Conservation (phyloP, 164 flowering plant species). For the Tinospora cordifolia region DNA sequence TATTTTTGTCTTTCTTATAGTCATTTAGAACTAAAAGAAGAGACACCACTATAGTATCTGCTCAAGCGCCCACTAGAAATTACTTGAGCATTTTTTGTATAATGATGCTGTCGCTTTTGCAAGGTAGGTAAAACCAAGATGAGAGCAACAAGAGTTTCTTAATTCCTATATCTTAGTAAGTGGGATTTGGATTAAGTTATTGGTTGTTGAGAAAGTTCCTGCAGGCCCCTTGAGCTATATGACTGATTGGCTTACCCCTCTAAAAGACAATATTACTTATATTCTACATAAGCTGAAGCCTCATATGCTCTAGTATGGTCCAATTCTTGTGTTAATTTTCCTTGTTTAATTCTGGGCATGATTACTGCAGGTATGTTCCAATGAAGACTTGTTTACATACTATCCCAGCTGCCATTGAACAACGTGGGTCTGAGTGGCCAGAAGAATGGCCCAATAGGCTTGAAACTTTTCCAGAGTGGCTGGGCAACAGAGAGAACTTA, state of each 20-base stretch:
- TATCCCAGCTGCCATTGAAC: slow-evolving; percentile 76
- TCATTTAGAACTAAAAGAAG: background rate
- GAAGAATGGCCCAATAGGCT: slow-evolving; percentile 97
- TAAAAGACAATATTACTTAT: background rate
- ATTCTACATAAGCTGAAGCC: background rate
- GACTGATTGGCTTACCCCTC: background rate
- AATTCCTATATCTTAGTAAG: background rate
- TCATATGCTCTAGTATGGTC: background rate
- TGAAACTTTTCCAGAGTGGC: slow-evolving; percentile 77
- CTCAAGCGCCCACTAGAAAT: no score
- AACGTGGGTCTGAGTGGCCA: slow-evolving; percentile 93
- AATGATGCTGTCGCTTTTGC: no score
- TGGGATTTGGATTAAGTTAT: background rate
- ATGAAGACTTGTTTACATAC: slow-evolving; percentile 62
- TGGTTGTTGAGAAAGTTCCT: background rate
- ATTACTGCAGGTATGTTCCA: slow-evolving; percentile 58
- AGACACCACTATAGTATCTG: no score
- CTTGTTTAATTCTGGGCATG: background rate
- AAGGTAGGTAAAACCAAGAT: background rate
- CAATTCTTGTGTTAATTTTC: background rate
- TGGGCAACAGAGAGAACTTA: slow-evolving; percentile 50
- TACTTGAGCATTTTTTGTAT: no score
- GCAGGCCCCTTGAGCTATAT: background rate
- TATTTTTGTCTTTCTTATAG: background rate
- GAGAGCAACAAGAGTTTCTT: background rate